Conservation (phyloP, 768 basidiomycete genomes). For the Mycena maculata region DNA sequence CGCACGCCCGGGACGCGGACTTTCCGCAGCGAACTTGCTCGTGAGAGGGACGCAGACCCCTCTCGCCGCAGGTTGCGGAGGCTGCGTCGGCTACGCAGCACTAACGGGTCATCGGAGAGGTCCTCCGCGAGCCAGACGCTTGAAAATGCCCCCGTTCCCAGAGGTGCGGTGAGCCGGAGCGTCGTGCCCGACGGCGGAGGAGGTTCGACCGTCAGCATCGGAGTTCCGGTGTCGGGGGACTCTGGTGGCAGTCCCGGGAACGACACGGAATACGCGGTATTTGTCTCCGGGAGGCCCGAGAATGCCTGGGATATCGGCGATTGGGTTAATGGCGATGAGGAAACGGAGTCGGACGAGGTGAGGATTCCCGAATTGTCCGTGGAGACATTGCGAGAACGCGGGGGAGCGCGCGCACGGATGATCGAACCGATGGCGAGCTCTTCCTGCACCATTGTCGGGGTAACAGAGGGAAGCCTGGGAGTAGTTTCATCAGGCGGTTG, state of each 20-base stretch:
- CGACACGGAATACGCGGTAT: conserved; percentile 19
- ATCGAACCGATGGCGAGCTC: conserved; percentile 32
- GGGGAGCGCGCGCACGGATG: conserved; percentile 37
- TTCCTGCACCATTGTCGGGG: conserved; percentile 27
- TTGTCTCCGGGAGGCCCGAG: conserved; percentile 27
- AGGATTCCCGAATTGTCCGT: conserved; percentile 39
- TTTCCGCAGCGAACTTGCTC: conserved; percentile 30
- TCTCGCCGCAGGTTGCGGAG: conserved; percentile 52
- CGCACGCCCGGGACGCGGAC: conserved; percentile 34
- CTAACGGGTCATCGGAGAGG: conserved; percentile 58
- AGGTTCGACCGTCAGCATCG: conserved; percentile 25
- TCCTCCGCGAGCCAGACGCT: conserved; percentile 80
- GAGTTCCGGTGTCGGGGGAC: conserved; percentile 6
- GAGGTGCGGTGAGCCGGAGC: conserved; percentile 61
- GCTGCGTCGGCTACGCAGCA: conserved; percentile 53
- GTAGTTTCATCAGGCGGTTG: conserved; percentile 28
- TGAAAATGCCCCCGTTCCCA: conserved; percentile 82
- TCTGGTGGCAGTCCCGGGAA: conserved; percentile 31
- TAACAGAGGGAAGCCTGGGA: conserved; percentile 31
- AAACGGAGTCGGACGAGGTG: conserved; percentile 32
- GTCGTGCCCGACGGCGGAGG: conserved; percentile 40
- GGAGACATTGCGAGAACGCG: conserved; percentile 33
- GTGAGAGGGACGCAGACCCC: conserved; percentile 30
- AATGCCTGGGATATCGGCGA: conserved; percentile 25
- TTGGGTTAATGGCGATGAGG: conserved; percentile 27